phyloP scores from a whole-genome alignment of 331 rosid genomes.

The Cydonia oblonga region DNA sequence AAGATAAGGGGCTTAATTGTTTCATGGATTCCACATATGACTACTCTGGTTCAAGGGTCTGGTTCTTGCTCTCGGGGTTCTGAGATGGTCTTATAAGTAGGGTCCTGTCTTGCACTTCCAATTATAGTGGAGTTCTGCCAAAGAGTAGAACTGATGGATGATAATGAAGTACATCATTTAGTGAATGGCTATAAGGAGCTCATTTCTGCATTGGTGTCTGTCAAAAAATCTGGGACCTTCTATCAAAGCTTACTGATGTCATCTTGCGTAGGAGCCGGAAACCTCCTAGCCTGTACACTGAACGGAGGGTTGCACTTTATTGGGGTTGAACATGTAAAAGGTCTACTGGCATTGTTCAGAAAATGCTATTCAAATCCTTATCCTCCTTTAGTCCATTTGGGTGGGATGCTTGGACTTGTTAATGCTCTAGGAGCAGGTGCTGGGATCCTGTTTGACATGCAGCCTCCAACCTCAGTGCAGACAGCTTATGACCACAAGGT shows the following conservation, averaged over 20 bases:
- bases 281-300: constrained; percentile 48
- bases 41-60: constrained; percentile 26
- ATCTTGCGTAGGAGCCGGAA: constrained; percentile 85
- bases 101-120: constrained; percentile 88
- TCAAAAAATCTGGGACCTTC: constrained; percentile 42
- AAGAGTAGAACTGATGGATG: constrained; percentile 69
- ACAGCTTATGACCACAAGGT: constrained; percentile 52
- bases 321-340: constrained; percentile 46
- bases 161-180: constrained; percentile 44
- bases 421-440: constrained; percentile 72
- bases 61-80: constrained; percentile 25
- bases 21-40: constrained; percentile 68
- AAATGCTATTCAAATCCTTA: constrained; percentile 66
- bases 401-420: constrained; percentile 88
- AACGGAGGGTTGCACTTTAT: constrained; percentile 62
- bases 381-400: constrained; percentile 64
- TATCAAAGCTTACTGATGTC: constrained; percentile 76
- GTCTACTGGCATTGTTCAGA: constrained; percentile 55
- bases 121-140: constrained; percentile 56
- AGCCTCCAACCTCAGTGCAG: constrained; percentile 28
- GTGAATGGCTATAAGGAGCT: constrained; percentile 50
- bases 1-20: constrained; percentile 56
- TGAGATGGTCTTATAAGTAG: constrained; percentile 48
- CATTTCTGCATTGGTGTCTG: constrained; percentile 53
- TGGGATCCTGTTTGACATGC: constrained; percentile 44